phyloP scores from a whole-genome alignment of 2,329 filamentous ascomycete genomes.

The Arthrobotrys musiformis region DNA sequence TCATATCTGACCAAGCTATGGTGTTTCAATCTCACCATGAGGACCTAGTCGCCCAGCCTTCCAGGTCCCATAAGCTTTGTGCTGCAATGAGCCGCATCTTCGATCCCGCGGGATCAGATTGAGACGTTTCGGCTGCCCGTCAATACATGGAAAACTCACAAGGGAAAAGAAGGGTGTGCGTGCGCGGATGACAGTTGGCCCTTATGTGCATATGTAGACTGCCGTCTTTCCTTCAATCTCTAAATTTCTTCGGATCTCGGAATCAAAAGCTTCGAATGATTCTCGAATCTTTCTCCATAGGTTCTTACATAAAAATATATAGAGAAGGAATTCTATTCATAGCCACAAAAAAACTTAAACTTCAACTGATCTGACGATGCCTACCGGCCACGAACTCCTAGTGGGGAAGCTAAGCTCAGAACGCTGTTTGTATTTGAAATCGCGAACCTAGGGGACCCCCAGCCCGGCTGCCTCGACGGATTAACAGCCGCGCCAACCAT shows the following conservation, averaged over 20 bases:
- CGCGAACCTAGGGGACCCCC: not conserved
- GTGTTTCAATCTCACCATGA: slow-evolving; percentile 4
- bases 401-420: slow-evolving; percentile 22
- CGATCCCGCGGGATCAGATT: slow-evolving; percentile 29
- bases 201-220: slow-evolving; percentile 12
- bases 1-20: not conserved
- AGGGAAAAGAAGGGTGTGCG: too few relatives aligned
- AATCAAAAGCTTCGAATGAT: slow-evolving; percentile 10
- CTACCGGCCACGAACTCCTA: slow-evolving; percentile 12
- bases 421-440: slow-evolving; percentile 46
- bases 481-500: slow-evolving; percentile 37
- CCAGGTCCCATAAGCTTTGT: slow-evolving; percentile 5
- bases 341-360: slow-evolving; percentile 27
- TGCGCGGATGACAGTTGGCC: not conserved
- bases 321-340: slow-evolving; percentile 33
- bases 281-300: slow-evolving; percentile 14
- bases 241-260: not conserved
- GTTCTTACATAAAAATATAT: not conserved
- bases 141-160: not conserved
- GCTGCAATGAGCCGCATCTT: slow-evolving; percentile 41
- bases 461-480: slow-evolving; percentile 10
- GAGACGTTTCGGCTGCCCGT: slow-evolving; percentile 24
- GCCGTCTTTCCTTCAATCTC: not conserved
- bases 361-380: slow-evolving; percentile 15
- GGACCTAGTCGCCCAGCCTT: slow-evolving; percentile 6